Evolutionary conservation across 1,139 yeast species (phyloP), one percentile per base, ranked within the genome.

Genomic region (Geotrichum phurueaensis): DNA sequence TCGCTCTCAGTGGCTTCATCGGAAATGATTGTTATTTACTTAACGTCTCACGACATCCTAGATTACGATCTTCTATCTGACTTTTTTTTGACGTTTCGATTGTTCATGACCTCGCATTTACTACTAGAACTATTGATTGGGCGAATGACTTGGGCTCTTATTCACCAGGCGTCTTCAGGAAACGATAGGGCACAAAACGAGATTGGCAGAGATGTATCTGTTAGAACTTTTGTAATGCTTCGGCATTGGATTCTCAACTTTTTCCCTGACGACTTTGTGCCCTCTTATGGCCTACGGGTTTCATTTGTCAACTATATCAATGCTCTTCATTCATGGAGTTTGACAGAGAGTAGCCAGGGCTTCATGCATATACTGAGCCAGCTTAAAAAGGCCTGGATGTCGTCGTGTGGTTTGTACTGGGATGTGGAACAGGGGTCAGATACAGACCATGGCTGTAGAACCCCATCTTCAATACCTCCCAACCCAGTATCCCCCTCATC

Each of bases 221-320:
- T 92, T 49, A 80, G 98, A 66, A 86, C 96, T 0, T 94, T 92
- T 76, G 97, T 90, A 49, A 86, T 89, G 45, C 69, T 94, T 56
- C 81, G 98, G 68, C 96, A 90, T 73, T 94, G 98, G 96, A 75
- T 94, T 39, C 75, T 89, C 63, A 92, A 76, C 63, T 75, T 71
- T 61, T 75, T 75, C 63, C 72, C 74, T 13, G 77, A 75, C 65
- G 80, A 77, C 65, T 77, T 77, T 64, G 72, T 75, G 52, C 71
- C 76, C n/a, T 66, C 72, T 45, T 60, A 65, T 39, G 65, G 66
- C 36, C 69, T 77, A 49, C 71, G 80, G 31, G 59, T 63, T 13
- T 63, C 63, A 53, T 71, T 72, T 51, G 71, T 73, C 31, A 62
- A 64, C 29, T 64, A 68, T 1, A 53, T 76, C 33, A 73, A 73